phyloP scores from a whole-genome alignment of 805 yeast species.

The Candida ipomoeae region DNA sequence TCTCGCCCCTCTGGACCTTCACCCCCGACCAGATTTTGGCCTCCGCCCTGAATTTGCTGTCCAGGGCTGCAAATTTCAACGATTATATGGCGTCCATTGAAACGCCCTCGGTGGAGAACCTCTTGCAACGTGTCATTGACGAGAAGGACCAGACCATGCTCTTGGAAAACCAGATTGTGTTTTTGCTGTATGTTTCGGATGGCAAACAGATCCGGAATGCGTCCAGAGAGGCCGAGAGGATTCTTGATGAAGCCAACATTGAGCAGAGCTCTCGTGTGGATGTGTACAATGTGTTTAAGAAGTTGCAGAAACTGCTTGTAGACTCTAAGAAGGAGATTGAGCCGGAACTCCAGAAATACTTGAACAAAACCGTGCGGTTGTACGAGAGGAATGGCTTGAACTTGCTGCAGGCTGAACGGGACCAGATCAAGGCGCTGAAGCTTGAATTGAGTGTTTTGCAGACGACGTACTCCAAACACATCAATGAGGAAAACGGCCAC shows the following conservation, averaged over 20 bases:
- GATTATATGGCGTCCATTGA: conserved; percentile 50
- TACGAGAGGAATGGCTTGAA: conserved; percentile 69
- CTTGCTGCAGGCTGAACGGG: conserved; percentile 50
- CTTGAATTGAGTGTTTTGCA: conserved; percentile 56
- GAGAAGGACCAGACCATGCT: conserved; percentile 48
- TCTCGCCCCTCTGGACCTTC: conserved; percentile 53
- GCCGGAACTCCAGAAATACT: conserved; percentile 52
- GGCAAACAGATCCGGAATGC: conserved; percentile 67
- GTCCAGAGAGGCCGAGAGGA: conserved; percentile 58
- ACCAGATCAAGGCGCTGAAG: conserved; percentile 53
- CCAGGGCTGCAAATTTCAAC: conserved; percentile 47
- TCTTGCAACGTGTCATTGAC: conserved; percentile 50
- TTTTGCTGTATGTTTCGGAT: conserved; percentile 69
- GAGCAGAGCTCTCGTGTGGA: conserved; percentile 65
- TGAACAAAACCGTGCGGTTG: conserved; percentile 53
- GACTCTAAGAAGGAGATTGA: conserved; percentile 24
- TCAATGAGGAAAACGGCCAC: conserved; percentile 66
- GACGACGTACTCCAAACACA: conserved; percentile 56
- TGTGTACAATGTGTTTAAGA: conserved; percentile 55
- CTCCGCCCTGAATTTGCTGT: conserved; percentile 31
- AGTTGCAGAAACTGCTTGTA: conserved; percentile 39
- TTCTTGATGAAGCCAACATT: conserved; percentile 52
- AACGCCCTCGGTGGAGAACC: conserved; percentile 52
- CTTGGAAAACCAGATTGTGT: conserved; percentile 50
- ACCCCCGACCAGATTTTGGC: conserved; percentile 47